Evolutionary conservation across 192 early-diverging fungal genomes (phyloP), one percentile per base, ranked within the genome.

Genomic region (Backusella sp.): DNA sequence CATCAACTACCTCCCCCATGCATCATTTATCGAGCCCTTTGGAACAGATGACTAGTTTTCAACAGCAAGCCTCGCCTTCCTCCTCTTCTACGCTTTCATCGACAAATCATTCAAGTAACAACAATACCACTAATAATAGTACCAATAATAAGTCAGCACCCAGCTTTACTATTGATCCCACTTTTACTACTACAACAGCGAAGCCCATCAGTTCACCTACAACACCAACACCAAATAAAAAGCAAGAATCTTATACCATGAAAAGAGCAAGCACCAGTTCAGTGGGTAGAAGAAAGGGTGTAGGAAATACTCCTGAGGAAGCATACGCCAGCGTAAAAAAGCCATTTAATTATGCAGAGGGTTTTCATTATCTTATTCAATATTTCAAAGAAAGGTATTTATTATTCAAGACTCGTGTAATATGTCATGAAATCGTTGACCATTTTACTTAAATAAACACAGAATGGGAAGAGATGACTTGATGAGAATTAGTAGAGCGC

Each of bases 281-380:
- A 15, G 28, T 42, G 32, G 42, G 73, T 49, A 62, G 73, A 44
- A 67, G 73, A 66, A 74, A 74, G 34, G 73, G 73, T 15, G 28
- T 44, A 26, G 77, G 77, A 5, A 82, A 87, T 37, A 86, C 87
- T 17, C 85, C 90, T 6, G 82, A 88, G 65, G 92, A 89, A 77
- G 94, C 95, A 19, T 98, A 98, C 81, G 87, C 88, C 36, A 86
- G 84, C 59, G 94, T 96, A 26, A 86, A 86, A 52, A 88, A 92
- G 75, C 96, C 97, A 19, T 95, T 96, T 83, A 92, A 95, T 73
- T 96, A 98, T 86, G 90, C 91, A 26, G 94, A 94, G 77, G 97
- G 97, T 14, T 98, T 96, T 84, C 97, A 97, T 82, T 96, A 92
- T 77, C 86, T 96, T 66, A 91, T 98, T 70, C 86, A 89, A 28